Evolutionary conservation across 1,284 basidiomycete genomes (phyloP), one percentile per base, ranked within the genome.

Genomic region (Lignosus rhinocerotis): DNA sequence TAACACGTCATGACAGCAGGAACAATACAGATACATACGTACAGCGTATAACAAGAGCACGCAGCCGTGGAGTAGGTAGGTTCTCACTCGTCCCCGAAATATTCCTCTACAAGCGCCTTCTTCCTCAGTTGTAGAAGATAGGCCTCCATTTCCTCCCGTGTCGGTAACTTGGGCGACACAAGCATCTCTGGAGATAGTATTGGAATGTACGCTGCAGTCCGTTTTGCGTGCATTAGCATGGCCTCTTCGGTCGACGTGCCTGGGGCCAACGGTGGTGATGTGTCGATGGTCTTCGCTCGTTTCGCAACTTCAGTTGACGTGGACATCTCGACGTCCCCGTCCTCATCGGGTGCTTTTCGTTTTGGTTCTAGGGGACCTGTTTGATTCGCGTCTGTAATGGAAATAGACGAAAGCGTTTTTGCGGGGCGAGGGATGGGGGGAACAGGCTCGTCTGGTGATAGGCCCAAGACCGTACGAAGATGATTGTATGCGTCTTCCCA

Each of bases 81-180:
- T 45, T 19, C 50, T 51, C 49, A 45, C 61, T 67, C 66, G 44
- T 73, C 66, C 12, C 82, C 84, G 61, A 85, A 82, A 71, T 90
- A 91, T 76, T 96, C 93, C 63, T 93, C 89, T 56, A 95, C 83
- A 51, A 97, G 73, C 16, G 89, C 88, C 72, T 86, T 81, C 77
- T 97, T 97, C 70, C 92, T 80, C 64, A 94, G 76, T 41, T 82
- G 83, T 56, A 98, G 80, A 55, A 98, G 72, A 21, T 90, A 83
- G 33, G 76, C 73, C 70, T 94, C 93, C 85, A 94, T 90, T 75
- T 96, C 92, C 53, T 86, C 83, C 49, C 81, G 78, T 1, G 82
- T 85, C 2, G 92, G 88, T 73, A 95, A 74, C 67, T 83, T 86
- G 0, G 93, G 94, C 36, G 87, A 83, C 57, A 90, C 70, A 12